Evolutionary conservation across 352 stramenopile species (phyloP).

Genomic region (Globisporangium echinulatum): DNA sequence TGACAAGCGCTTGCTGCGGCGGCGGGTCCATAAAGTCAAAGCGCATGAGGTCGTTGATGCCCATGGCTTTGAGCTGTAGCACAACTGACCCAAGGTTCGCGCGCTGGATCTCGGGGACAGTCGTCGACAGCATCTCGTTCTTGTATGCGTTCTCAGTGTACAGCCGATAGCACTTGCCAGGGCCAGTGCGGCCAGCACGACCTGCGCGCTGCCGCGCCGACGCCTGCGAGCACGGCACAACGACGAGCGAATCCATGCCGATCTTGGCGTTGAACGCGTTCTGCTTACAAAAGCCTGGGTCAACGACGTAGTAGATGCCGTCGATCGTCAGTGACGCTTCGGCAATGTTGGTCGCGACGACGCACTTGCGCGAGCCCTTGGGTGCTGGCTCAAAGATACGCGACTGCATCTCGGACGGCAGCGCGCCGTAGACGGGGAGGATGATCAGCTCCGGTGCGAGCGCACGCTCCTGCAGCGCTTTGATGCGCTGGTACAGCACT

Average conservation of each 20-base stretch:
- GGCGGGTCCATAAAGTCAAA: constrained; percentile 99
- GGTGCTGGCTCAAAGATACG: constrained; percentile 98
- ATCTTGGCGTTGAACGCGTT: constrained; percentile 99
- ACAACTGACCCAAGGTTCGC: constrained; percentile 98
- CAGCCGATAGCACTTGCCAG: constrained; percentile 98
- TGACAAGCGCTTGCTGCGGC: constrained; percentile 94
- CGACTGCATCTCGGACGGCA: constrained; percentile 99
- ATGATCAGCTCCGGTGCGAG: constrained; percentile 97
- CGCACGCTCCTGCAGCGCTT: constrained; percentile 90
- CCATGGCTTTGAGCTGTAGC: constrained; percentile 99
- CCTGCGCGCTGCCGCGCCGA: constrained; percentile 96
- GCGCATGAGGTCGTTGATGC: constrained; percentile 98
- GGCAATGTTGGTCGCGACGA: constrained; percentile 99
- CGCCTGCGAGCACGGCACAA: constrained; percentile 97
- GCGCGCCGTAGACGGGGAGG: constrained; percentile 95
- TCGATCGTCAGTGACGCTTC: constrained; percentile 99
- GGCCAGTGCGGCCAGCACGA: constrained; percentile 96
- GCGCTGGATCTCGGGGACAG: constrained; percentile 98
- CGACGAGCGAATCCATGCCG: constrained; percentile 98
- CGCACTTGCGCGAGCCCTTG: constrained; percentile 94
- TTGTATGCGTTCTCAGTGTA: constrained; percentile 99
- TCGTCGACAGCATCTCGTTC: constrained; percentile 96
- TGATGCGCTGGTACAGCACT: constrained; percentile 97
- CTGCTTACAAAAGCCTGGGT: constrained; percentile 97
- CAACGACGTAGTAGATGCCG: constrained; percentile 93